Conservation (phyloP, 352 stramenopile species). For the Globisporangium echinulatum region DNA sequence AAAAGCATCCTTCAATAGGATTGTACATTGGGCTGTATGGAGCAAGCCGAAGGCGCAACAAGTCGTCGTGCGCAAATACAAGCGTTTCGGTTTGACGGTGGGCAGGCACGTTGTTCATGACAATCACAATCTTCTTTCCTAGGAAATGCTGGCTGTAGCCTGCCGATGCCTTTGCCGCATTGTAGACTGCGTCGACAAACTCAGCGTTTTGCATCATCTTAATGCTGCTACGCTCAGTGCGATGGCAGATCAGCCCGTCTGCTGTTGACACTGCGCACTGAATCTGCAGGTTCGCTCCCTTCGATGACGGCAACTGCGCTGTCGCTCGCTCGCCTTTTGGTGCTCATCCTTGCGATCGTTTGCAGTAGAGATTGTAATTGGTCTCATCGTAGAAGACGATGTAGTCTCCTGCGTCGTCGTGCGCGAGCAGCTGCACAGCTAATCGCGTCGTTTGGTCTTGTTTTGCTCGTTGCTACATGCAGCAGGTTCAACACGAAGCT, state of each 20-base stretch:
- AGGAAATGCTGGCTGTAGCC: constrained; percentile 7
- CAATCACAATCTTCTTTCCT: constrained; percentile 19
- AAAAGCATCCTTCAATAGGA: constrained; percentile 21
- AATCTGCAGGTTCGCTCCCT: constrained; percentile 16
- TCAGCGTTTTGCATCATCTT: too few species aligned
- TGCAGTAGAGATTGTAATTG: constrained; percentile 20
- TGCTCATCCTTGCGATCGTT: constrained; percentile 6
- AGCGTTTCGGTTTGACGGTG: constrained; percentile 11
- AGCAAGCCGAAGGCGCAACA: constrained; percentile 15
- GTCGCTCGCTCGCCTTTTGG: constrained; percentile 8
- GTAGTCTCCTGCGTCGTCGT: constrained; percentile 10
- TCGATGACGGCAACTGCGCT: constrained; percentile 7
- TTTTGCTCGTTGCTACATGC: constrained; percentile 20
- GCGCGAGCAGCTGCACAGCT: background rate
- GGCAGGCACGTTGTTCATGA: constrained; percentile 18
- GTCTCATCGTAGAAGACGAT: constrained; percentile 19
- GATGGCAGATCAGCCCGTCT: constrained; percentile 6
- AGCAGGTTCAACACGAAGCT: background rate
- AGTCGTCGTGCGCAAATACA: constrained; percentile 2
- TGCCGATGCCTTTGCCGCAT: constrained; percentile 4
- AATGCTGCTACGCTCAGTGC: background rate
- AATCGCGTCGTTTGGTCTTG: constrained; percentile 13
- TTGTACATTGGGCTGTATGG: constrained; percentile 21
- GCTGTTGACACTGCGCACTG: constrained; percentile 9
- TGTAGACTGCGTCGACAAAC: background rate